Base-by-base conservation (phyloP, 768 basidiomycete genomes). In the Termitomyces sp. region DNA sequence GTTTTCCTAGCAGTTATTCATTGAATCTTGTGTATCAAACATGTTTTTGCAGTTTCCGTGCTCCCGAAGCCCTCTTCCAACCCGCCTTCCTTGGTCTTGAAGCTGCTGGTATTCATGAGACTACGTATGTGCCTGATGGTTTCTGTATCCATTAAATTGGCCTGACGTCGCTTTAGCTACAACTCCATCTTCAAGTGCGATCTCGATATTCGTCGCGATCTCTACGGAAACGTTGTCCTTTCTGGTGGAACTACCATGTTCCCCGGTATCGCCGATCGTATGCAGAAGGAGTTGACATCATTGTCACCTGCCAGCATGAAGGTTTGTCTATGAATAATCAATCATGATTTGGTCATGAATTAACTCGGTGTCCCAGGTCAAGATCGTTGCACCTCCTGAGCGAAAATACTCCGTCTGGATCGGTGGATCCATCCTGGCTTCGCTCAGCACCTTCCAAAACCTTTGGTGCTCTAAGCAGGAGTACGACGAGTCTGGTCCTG, bases 391-490 rank as follows among this genome's bases (percentile, higher is more conserved):
- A 56, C 93, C 94, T 48, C 92, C 93, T 52, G 93, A 96, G 79
- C 79, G 93, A 64, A 96, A 92, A 71, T 94, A 94, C 82, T 93
- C 91, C 52, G 94, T 95, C 73, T 97, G 94, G 91, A 94, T 94
- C 63, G 89, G 89, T 76, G 89, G 88, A 56, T 88, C 86, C 40
- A 91, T 90, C 64, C 75, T 91, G 62, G 94, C 93, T 42, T 94
- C 91, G 31, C 82, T 97, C 47, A 88, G 84, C 67, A 95, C 94
- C 63, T 96, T 96, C 94, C 94, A 96, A 78, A 94, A 94, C 70
- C 76, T 95, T 74, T 97, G 94, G 93, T 88, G 88, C 74, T 86
- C 87, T 55, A 91, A 91, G 74, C 89, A 92, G 66, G 93, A 94
- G 76, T 94, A 94, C 74, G 92, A 94, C 69, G 92, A 91, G 70